Evolutionary conservation across 805 yeast genomes (phyloP), one percentile per base, ranked within the genome.

Genomic region (Saturnispora besseyi): DNA sequence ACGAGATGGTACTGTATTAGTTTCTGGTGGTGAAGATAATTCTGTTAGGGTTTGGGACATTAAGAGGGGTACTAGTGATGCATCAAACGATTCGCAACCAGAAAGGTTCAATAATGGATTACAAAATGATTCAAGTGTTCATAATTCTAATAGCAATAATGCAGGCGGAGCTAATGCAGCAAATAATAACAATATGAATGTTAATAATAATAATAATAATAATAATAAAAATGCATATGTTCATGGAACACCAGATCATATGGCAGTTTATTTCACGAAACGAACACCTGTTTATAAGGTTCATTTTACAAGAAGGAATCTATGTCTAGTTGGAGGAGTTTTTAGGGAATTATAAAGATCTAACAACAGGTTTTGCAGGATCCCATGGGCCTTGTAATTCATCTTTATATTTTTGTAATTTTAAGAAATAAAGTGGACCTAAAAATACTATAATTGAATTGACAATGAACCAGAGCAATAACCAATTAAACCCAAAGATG

Each of bases 41-140:
- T 82, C 95, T 2, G 95, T 93, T 3, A 76, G 99, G 56, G 95
- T 89, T 3, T 93, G 99, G 99, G 98, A 93, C 66, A 81, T 88
- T 47, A 88, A 86, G 64, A 79, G 81, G 58, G 88, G 87, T 48
- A 88, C 97, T 0, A 74, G 75, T 48, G 96, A 89, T 58, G 22
- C 50, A 11, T 26, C 42, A 22, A 15, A 33, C 11, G 52, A 51
- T 24, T 24, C 44, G 4, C 66, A 64, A 46, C 70, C 70, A 29
- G 96, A 87, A 62, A 78, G 84, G 28, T 78, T 79, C 58, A 58
- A 62, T 1, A 48, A 55, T 59, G 69, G 41, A 12, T n/a, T 15
- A 29, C 24, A 28, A 28, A 34, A 36, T 21, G 32, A 33, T 24
- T 4, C 34, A 7, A 36, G 26, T 18, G 28, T 24, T 21, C 12